phyloP scores from a whole-genome alignment of 495 filamentous ascomycete species.

The Hypoxylon trugodes region DNA sequence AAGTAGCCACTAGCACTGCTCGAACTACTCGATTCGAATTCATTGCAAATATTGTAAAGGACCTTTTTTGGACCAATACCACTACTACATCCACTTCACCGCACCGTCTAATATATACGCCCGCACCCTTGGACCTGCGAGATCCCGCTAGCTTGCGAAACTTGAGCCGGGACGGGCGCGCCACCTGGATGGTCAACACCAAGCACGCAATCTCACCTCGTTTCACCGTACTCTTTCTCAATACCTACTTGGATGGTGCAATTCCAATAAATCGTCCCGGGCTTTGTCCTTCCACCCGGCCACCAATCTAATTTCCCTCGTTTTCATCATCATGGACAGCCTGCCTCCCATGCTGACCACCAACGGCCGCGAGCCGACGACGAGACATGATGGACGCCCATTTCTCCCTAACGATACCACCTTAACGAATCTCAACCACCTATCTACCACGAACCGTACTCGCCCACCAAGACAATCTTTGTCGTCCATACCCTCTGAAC shows the following conservation, averaged over 20 bases:
- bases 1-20: no score
- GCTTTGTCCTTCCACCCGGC: conserved; percentile 35
- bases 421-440: conserved; percentile 10
- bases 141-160: conserved; percentile 22
- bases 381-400: conserved; percentile 27
- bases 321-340: conserved; percentile 29
- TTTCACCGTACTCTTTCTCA: conserved; percentile 39
- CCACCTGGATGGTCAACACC: conserved; percentile 26
- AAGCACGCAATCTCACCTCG: conserved; percentile 39
- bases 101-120: no score
- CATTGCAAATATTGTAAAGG: no score
- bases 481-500: conserved; percentile 22
- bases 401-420: conserved; percentile 15
- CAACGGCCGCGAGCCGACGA: conserved; percentile 27
- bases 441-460: conserved; percentile 15
- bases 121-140: conserved; percentile 17
- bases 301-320: conserved; percentile 23
- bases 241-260: conserved; percentile 38
- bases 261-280: conserved; percentile 28
- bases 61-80: no score
- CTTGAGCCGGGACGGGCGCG: neutral
- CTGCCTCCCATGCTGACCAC: conserved; percentile 19
- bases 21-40: no score
- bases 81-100: no score
- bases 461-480: conserved; percentile 30